A percentile compares a stretch with the other conserved stretches of the same genome.
phyloP scores from a whole-genome alignment of 2,329 filamentous ascomycete species.

The Aspergillus fijiensis region DNA sequence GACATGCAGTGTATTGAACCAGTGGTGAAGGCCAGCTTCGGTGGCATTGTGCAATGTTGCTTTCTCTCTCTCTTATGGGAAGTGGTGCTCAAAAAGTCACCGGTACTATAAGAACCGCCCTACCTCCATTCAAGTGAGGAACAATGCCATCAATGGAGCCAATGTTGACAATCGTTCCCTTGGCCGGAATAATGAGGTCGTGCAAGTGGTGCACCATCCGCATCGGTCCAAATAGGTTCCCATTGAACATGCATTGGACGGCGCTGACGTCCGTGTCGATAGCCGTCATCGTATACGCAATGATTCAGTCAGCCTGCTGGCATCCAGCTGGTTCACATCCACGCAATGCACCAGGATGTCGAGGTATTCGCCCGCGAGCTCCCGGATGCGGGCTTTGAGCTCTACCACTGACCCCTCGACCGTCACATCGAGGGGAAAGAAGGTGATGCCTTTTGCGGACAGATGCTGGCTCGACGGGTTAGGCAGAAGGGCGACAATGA shows the following conservation, averaged over 20 bases:
- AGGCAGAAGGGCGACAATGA: too few relatives aligned
- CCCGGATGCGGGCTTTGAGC: neutral
- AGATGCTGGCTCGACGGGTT: constrained; percentile 37
- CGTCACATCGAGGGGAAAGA: constrained; percentile 4
- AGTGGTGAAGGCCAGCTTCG: constrained; percentile 13
- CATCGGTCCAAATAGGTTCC: constrained; percentile 13
- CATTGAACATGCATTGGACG: constrained; percentile 10
- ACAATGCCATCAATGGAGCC: constrained; percentile 20
- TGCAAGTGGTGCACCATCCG: constrained; percentile 11
- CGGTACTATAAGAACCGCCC: too few relatives aligned
- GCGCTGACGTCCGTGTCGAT: constrained; percentile 3
- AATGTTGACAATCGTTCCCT: constrained; percentile 28
- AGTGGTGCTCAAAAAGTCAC: too few relatives aligned
- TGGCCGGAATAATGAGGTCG: constrained; percentile 1
- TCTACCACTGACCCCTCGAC: neutral
- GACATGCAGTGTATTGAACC: constrained; percentile 8
- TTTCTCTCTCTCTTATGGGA: too few relatives aligned
- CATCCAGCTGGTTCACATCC: neutral
- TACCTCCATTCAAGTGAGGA: constrained; percentile 10
- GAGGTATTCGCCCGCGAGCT: neutral
- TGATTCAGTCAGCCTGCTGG: too few relatives aligned
- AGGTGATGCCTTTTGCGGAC: neutral
- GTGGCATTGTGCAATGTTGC: constrained; percentile 11
- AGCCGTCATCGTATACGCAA: constrained; percentile 10
- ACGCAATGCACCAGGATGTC: constrained; percentile 11